Percentiles rank a stretch among this genome's conserved stretches.
phyloP scores from a whole-genome alignment of 768 basidiomycete genomes.

The Tubosaeta brunneosetosa region DNA sequence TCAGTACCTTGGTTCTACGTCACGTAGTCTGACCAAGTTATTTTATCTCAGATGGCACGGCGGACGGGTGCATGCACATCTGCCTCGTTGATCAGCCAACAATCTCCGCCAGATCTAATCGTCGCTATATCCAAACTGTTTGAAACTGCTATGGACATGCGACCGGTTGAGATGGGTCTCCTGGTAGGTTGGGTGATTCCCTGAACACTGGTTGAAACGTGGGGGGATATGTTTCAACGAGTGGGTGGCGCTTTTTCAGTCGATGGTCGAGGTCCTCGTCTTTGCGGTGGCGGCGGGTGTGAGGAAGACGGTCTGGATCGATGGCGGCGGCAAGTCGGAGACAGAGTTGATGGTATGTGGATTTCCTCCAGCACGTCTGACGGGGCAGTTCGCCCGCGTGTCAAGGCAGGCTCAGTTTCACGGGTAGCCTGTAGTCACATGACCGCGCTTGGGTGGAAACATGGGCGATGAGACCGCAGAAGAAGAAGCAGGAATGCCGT shows the following conservation, averaged over 20 bases:
- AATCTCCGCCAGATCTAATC: conserved; percentile 19
- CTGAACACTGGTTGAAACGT: background rate
- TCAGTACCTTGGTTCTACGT: background rate
- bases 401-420: no score
- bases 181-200: background rate
- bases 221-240: conserved; percentile 7
- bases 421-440: no score
- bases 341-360: background rate
- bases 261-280: background rate
- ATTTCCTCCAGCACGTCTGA: conserved; percentile 2
- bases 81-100: background rate
- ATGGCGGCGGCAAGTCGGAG: conserved; percentile 10
- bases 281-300: conserved; percentile 25
- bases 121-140: background rate
- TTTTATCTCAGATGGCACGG: background rate
- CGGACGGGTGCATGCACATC: background rate
- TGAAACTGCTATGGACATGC: background rate
- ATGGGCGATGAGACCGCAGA: no score
- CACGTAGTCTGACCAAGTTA: background rate
- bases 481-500: no score
- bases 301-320: conserved; percentile 11
- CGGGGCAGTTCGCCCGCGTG: background rate
- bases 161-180: background rate
- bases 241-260: conserved; percentile 9
- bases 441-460: no score